Evolutionary conservation across 306 rosid species (phyloP).

Genomic region (Vicia sativa): DNA sequence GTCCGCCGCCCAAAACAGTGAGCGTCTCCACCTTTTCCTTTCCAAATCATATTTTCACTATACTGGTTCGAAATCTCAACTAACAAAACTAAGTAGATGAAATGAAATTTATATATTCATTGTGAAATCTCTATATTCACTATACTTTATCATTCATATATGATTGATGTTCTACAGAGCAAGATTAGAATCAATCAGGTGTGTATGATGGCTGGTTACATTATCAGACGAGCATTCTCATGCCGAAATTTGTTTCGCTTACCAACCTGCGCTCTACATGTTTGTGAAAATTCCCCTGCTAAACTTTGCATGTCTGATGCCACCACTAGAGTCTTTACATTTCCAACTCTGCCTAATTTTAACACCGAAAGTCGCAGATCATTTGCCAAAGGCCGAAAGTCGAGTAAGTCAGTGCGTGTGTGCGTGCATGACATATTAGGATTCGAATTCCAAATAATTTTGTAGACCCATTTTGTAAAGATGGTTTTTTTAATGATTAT

Average conservation of each 20-base stretch:
- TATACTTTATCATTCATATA: not conserved
- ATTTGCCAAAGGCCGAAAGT: constrained; percentile 87
- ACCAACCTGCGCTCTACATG: not conserved
- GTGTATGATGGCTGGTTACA: constrained; percentile 11
- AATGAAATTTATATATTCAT: not conserved
- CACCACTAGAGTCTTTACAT: not conserved
- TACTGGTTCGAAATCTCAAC: not conserved
- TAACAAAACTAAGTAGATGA: not conserved
- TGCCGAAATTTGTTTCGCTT: not conserved
- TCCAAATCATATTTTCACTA: too few relatives aligned
- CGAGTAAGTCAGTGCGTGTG: constrained; percentile 43
- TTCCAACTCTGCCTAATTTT: constrained; percentile 39
- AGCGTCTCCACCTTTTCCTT: not conserved
- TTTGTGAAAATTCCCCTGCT: constrained; percentile 20
- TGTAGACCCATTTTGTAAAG: not conserved
- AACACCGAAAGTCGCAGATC: constrained; percentile 65
- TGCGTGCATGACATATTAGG: not conserved
- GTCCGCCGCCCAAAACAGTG: not conserved
- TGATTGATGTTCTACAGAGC: not conserved
- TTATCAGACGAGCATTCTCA: not conserved
- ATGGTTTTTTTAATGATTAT: constrained; percentile 2
- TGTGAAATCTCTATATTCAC: not conserved
- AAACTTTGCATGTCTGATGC: not conserved
- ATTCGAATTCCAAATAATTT: not conserved
- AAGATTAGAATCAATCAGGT: not conserved